Percentiles rank a stretch among this genome's conserved stretches.
Conservation (phyloP, 495 filamentous ascomycete species). For the Penicillium maclennaniae region DNA sequence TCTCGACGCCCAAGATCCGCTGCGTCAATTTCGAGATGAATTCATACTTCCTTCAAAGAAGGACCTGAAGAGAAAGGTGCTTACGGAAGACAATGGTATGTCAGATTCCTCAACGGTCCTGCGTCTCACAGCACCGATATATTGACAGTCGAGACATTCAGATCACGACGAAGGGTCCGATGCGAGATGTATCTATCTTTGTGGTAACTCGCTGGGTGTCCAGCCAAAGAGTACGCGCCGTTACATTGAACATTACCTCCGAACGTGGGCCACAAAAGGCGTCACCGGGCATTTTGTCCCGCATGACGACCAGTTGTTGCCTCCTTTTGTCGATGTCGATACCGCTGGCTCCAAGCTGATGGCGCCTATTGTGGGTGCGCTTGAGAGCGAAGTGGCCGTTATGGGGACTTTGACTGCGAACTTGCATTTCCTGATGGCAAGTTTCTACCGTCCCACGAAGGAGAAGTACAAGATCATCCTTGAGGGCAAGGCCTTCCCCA, state of each 20-base stretch:
- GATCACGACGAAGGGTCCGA: constrained; percentile 35
- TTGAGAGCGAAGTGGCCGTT: constrained; percentile 74
- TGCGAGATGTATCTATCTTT: constrained; percentile 72
- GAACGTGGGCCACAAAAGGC: constrained; percentile 88
- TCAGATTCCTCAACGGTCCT: not conserved
- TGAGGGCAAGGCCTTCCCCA: constrained; percentile 92
- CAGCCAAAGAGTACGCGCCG: constrained; percentile 71
- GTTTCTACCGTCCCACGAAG: constrained; percentile 79
- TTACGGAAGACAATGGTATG: constrained; percentile 42
- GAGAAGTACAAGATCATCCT: constrained; percentile 84
- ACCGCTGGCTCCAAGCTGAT: constrained; percentile 66
- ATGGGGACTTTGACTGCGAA: constrained; percentile 95
- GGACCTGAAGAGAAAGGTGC: constrained; percentile 65
- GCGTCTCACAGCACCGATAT: not conserved
- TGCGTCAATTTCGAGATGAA: constrained; percentile 65
- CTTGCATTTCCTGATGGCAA: constrained; percentile 84
- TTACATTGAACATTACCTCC: constrained; percentile 73
- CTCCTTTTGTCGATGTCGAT: constrained; percentile 80
- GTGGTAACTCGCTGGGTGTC: constrained; percentile 93
- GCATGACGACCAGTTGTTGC: constrained; percentile 69
- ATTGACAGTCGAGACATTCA: constrained; percentile 4
- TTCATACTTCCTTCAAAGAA: constrained; percentile 82
- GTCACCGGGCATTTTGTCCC: constrained; percentile 88
- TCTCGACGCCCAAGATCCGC: constrained; percentile 66
- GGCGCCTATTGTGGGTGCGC: constrained; percentile 82